phyloP scores from a whole-genome alignment of 108 stramenopile genomes.

The Nannochloropsis gaditana region DNA sequence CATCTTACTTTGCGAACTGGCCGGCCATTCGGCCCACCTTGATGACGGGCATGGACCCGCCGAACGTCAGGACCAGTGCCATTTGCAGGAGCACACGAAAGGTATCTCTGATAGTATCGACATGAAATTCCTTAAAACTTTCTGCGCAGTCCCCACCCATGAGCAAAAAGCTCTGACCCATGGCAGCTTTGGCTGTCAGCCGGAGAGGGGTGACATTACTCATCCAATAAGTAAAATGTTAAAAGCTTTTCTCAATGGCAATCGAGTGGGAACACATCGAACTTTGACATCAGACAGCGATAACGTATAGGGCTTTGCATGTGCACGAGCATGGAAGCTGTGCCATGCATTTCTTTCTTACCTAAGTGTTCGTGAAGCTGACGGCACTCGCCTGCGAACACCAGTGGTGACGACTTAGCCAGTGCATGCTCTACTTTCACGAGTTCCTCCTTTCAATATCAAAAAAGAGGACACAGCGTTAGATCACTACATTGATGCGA shows the following conservation, averaged over 20 bases:
- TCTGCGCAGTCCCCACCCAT: slow-evolving; percentile 98
- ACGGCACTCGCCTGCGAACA: slow-evolving; percentile 10
- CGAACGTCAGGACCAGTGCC: slow-evolving; percentile 90
- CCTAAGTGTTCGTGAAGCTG: slow-evolving; percentile 19
- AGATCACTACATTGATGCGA: no score
- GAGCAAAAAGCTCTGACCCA: slow-evolving; percentile 91
- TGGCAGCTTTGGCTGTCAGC: slow-evolving; percentile 64
- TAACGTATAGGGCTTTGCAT: no score
- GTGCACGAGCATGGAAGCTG: no score
- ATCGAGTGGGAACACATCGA: no score
- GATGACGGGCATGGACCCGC: slow-evolving; percentile 84
- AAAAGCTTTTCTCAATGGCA: no score
- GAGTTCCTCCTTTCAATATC: background rate
- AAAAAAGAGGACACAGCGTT: no score
- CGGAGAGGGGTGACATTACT: background rate
- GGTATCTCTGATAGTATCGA: slow-evolving; percentile 67
- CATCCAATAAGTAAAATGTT: no score
- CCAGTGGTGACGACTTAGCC: background rate
- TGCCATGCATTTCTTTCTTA: background rate
- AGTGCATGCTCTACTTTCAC: background rate
- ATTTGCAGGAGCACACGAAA: slow-evolving; percentile 67
- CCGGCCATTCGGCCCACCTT: slow-evolving; percentile 96
- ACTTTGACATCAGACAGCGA: no score
- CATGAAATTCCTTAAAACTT: slow-evolving; percentile 42
- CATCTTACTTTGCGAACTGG: slow-evolving; percentile 63